These are phyloP conservation scores for Sergeia podlipaevii DNA, from an alignment of 208 protist species.

Conservation along the genomic window DNA sequence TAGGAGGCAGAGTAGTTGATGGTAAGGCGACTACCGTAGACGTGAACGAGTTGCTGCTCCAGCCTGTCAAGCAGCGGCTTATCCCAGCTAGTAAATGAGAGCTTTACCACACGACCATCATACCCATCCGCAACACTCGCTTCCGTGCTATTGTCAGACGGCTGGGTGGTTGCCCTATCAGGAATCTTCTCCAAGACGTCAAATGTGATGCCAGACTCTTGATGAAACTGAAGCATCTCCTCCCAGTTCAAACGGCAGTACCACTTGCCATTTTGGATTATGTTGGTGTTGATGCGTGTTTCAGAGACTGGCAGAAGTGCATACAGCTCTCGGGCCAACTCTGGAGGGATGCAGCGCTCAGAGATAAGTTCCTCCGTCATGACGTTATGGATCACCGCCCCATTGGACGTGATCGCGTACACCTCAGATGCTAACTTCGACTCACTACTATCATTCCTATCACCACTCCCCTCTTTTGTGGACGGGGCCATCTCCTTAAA, in stretches of 20 bases:
- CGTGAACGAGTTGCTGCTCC: conserved; percentile 19
- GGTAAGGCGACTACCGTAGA: conserved; percentile 22
- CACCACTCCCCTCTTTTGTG: too few relatives aligned
- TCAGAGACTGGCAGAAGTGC: conserved; percentile 9
- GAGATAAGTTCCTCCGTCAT: conserved; percentile 30
- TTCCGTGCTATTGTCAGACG: conserved; percentile 1
- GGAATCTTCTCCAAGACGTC: conserved; percentile 26
- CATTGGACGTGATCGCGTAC: conserved; percentile 59
- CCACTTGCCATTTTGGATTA: conserved; percentile 26
- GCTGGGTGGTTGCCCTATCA: conserved; percentile 6
- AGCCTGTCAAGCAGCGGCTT: conserved; percentile 15
- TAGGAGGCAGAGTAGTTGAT: conserved; percentile 30
- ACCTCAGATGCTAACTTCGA: too few relatives aligned
- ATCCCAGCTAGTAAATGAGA: conserved; percentile 32
- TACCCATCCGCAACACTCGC: neutral
- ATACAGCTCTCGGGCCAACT: conserved; percentile 20
- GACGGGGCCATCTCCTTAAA: too few relatives aligned
- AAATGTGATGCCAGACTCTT: conserved; percentile 40
- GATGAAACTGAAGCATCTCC: conserved; percentile 44
- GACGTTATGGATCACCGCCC: conserved; percentile 46
- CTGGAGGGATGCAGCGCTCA: conserved; percentile 24
- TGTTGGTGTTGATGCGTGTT: conserved; percentile 32
- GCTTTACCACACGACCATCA: conserved; percentile 8
- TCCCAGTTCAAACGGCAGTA: conserved; percentile 35
- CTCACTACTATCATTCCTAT: too few relatives aligned